Evolutionary conservation across 2,329 filamentous ascomycete species (phyloP).

Genomic region (Fusarium sp.): DNA sequence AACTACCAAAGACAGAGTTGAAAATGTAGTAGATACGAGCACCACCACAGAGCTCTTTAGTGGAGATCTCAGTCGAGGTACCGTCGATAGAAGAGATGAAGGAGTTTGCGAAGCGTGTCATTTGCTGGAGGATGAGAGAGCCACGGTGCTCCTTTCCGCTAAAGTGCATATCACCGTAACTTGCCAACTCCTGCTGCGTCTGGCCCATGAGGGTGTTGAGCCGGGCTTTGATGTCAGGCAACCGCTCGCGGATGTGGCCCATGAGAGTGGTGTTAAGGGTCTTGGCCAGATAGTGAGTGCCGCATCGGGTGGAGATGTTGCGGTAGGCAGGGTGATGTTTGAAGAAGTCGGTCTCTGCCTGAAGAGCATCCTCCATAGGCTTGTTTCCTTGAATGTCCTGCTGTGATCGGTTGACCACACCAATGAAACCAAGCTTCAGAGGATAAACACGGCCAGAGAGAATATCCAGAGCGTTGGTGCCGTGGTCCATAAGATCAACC

Average conservation of each 20-base stretch:
- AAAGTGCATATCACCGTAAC: slow-evolving; percentile 98
- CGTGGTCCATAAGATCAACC: slow-evolving; percentile 98
- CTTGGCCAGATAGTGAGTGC: slow-evolving; percentile 93
- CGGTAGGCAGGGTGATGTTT: slow-evolving; percentile 96
- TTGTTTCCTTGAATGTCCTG: slow-evolving; percentile 98
- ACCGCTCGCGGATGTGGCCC: slow-evolving; percentile 92
- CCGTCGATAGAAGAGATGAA: slow-evolving; percentile 99
- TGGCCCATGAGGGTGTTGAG: slow-evolving; percentile 99
- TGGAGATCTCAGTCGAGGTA: slow-evolving; percentile 98
- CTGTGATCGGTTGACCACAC: slow-evolving; percentile 96
- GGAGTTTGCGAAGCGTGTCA: slow-evolving; percentile 97
- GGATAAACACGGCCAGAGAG: slow-evolving; percentile 97
- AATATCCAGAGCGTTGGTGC: slow-evolving; percentile 97
- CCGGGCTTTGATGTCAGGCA: slow-evolving; percentile 97
- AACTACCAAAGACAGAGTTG: slow-evolving; percentile 98
- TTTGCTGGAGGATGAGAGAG: slow-evolving; percentile 93
- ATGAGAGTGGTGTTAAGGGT: slow-evolving; percentile 95
- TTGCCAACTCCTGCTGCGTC: slow-evolving; percentile 97
- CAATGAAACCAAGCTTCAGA: slow-evolving; percentile 96
- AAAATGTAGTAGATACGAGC: slow-evolving; percentile 99
- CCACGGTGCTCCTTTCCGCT: slow-evolving; percentile 97
- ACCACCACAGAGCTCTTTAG: slow-evolving; percentile 95
- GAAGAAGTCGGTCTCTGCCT: slow-evolving; percentile 94
- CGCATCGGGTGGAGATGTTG: slow-evolving; percentile 93
- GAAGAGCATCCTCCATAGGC: slow-evolving; percentile 90